Percentiles rank a stretch among this genome's conserved stretches.
Evolutionary conservation across 2,329 filamentous ascomycete genomes (phyloP).

Genomic region (Sphaerulina vaccinii): DNA sequence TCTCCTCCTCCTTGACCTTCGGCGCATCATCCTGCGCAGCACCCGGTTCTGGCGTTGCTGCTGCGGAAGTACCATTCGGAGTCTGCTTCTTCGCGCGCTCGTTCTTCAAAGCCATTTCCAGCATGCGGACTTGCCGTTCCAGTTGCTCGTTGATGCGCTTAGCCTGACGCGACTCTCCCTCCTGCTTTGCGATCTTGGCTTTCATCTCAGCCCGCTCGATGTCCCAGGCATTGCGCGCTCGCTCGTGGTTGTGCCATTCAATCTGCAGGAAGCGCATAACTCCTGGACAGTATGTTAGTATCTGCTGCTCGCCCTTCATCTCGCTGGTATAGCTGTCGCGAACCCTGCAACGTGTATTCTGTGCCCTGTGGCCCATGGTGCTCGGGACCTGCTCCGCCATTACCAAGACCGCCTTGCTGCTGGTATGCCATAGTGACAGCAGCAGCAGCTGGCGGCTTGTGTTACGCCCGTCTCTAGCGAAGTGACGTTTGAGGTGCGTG

Average conservation of each 20-base stretch:
- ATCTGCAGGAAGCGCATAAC: conserved; percentile 99
- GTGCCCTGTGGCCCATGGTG: conserved; percentile 58
- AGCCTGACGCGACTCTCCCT: conserved; percentile 82
- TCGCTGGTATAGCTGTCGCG: conserved; percentile 24
- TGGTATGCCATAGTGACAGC: conserved; percentile 63
- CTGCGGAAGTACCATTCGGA: conserved; percentile 24
- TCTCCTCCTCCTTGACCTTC: conserved; percentile 32
- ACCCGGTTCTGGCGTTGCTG: conserved; percentile 23
- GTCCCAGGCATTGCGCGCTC: conserved; percentile 97
- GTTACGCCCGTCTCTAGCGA: conserved; percentile 5
- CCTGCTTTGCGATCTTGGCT: conserved; percentile 88
- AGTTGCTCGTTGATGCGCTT: conserved; percentile 86
- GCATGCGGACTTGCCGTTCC: conserved; percentile 83
- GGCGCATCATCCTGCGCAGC: conserved; percentile 16
- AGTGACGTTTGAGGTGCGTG: conserved; percentile 9
- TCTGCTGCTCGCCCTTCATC: not conserved
- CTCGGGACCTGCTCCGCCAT: conserved; percentile 54
- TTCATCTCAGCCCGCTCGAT: conserved; percentile 99
- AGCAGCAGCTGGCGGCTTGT: conserved; percentile 12
- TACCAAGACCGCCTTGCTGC: conserved; percentile 62
- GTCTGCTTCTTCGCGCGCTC: conserved; percentile 66
- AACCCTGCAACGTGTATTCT: conserved; percentile 72
- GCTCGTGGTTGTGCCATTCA: conserved; percentile 98
- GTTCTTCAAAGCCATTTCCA: conserved; percentile 83
- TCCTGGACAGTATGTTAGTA: conserved; percentile 53